phyloP scores from a whole-genome alignment of 2,329 filamentous ascomycete species.

The Trichoderma polysporum region DNA sequence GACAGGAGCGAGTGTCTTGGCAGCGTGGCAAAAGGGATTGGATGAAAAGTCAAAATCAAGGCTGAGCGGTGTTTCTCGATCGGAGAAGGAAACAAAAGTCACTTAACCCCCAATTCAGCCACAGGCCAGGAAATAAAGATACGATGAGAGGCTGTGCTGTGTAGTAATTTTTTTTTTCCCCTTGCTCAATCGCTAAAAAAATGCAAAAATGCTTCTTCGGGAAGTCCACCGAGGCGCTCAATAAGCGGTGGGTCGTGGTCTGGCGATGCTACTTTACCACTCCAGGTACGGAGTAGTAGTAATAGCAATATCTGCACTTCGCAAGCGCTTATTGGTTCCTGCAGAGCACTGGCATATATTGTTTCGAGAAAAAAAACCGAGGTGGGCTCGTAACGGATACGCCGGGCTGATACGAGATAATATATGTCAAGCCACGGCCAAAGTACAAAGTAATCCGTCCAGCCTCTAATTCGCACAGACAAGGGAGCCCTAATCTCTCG shows the following conservation, averaged over 20 bases:
- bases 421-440: background rate
- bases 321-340: conserved; percentile 10
- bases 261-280: background rate
- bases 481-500: background rate
- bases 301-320: background rate
- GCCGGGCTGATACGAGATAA: conserved; percentile 14
- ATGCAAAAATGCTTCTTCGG: background rate
- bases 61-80: background rate
- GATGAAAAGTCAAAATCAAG: background rate
- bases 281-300: no score
- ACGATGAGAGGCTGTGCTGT: conserved; percentile 2
- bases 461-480: background rate
- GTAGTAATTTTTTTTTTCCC: background rate
- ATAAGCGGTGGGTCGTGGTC: background rate
- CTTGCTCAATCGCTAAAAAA: background rate
- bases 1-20: background rate
- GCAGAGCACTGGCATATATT: background rate
- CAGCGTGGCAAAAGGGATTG: background rate
- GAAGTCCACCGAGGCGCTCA: background rate
- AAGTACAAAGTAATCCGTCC: no score
- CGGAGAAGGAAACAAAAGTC: background rate
- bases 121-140: background rate
- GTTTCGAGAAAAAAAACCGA: background rate
- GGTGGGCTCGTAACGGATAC: conserved; percentile 7
- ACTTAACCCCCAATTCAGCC: background rate